These are phyloP conservation scores for Colletotrichum sp. DNA, from an alignment of 2,329 filamentous ascomycete species.

Conservation along the genomic window DNA sequence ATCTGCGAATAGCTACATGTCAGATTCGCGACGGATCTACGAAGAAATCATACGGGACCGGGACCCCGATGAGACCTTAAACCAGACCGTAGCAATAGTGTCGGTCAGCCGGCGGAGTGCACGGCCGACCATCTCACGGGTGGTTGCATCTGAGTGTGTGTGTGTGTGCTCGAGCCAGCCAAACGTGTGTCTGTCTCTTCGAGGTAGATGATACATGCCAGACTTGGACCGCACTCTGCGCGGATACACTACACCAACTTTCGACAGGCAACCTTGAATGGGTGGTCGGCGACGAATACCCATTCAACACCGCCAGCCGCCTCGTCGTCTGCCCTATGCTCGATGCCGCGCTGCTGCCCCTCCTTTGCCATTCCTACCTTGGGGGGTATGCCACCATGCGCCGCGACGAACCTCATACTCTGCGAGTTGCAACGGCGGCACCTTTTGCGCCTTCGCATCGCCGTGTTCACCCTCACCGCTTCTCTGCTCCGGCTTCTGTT, in stretches of 20 bases:
- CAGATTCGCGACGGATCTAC: not conserved
- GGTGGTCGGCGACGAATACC: not conserved
- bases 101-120: constrained; percentile 19
- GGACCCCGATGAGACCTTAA: not conserved
- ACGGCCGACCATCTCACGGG: constrained; percentile 14
- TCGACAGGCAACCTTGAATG: not conserved
- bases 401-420: constrained; percentile 1
- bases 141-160: constrained; percentile 8
- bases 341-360: constrained; percentile 28
- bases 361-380: not conserved
- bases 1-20: constrained; percentile 14
- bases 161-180: not conserved
- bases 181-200: not conserved
- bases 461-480: constrained; percentile 4
- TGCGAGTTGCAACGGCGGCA: not conserved
- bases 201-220: constrained; percentile 12
- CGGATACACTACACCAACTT: not conserved
- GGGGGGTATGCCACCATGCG: not conserved
- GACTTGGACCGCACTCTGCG: not conserved
- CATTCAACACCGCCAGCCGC: constrained; percentile 5
- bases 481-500: not conserved
- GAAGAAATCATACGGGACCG: not conserved
- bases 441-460: not conserved
- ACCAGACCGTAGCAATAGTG: not conserved
- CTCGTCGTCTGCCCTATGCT: not conserved